Conservation (phyloP, 2,329 filamentous ascomycete genomes). For the Aspergillus pseudoglaucus region DNA sequence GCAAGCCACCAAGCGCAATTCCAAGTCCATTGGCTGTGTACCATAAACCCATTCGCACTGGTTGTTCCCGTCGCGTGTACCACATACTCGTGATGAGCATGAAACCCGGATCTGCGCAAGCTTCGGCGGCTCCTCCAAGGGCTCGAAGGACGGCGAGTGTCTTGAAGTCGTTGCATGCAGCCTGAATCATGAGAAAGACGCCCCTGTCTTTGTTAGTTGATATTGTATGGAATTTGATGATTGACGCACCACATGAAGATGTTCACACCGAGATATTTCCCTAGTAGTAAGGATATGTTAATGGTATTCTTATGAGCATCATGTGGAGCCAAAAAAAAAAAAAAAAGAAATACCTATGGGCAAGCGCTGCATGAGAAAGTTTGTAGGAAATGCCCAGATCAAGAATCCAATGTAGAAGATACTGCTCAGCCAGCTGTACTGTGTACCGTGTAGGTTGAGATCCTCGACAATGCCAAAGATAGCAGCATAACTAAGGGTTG, state of each 20-base stretch:
- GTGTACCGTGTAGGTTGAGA: constrained; percentile 49
- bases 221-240: neutral
- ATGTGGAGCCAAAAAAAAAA: neutral
- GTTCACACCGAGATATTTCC: constrained; percentile 50
- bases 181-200: constrained; percentile 47
- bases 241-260: constrained; percentile 49
- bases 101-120: constrained; percentile 53
- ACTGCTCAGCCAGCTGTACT: constrained; percentile 53
- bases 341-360: constrained; percentile 42
- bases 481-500: constrained; percentile 56
- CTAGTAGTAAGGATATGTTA: constrained; percentile 12
- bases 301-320: neutral
- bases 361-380: constrained; percentile 47
- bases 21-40: constrained; percentile 55
- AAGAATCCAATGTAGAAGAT: constrained; percentile 54
- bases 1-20: constrained; percentile 52
- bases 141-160: constrained; percentile 52
- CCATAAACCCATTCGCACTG: constrained; percentile 54
- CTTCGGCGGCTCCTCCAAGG: constrained; percentile 52
- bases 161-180: constrained; percentile 49
- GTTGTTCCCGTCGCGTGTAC: constrained; percentile 58
- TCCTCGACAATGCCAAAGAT: constrained; percentile 59
- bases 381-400: constrained; percentile 50
- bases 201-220: constrained; percentile 25
- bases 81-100: constrained; percentile 63